These are phyloP conservation scores for Glycine latifolia DNA, from an alignment of 306 rosid species.

Conservation along the genomic window DNA sequence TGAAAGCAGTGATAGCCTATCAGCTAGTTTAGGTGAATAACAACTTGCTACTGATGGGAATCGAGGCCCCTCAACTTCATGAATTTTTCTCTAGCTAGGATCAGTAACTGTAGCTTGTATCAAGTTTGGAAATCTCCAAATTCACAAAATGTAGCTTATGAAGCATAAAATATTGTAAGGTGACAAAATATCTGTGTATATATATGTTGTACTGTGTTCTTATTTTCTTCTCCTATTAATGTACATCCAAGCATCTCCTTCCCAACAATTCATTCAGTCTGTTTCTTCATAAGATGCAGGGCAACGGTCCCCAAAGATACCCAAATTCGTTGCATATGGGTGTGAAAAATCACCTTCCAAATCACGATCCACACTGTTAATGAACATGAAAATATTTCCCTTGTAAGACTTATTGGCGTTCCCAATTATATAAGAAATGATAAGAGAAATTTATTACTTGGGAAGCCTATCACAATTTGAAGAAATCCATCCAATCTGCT, in stretches of 20 bases:
- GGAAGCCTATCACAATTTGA: conserved; percentile 68
- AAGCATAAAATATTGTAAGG: conserved; percentile 33
- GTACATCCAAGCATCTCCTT: conserved; percentile 32
- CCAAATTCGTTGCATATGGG: conserved; percentile 54
- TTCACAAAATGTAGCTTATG: conserved; percentile 44
- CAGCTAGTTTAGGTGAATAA: background rate
- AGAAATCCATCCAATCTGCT: conserved; percentile 80
- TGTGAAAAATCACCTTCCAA: conserved; percentile 47
- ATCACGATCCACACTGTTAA: conserved; percentile 61
- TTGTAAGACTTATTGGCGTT: conserved; percentile 42
- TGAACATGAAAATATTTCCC: conserved; percentile 30
- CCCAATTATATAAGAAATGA: conserved; percentile 30
- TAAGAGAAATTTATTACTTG: conserved; percentile 53
- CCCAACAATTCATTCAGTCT: conserved; percentile 35
- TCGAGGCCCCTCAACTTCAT: conserved; percentile 29
- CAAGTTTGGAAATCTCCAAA: conserved; percentile 17
- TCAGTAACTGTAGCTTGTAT: conserved; percentile 28
- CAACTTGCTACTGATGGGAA: conserved; percentile 3
- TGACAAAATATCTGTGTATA: conserved; percentile 29
- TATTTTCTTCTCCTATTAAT: too few species aligned
- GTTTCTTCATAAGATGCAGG: conserved; percentile 42
- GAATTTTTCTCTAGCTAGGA: conserved; percentile 31
- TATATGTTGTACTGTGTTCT: conserved; percentile 39
- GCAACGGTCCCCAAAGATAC: conserved; percentile 45
- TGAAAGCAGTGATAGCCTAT: conserved; percentile 24